These are phyloP conservation scores for Pythium volutum DNA, from an alignment of 352 stramenopile species.

Conservation along the genomic window DNA sequence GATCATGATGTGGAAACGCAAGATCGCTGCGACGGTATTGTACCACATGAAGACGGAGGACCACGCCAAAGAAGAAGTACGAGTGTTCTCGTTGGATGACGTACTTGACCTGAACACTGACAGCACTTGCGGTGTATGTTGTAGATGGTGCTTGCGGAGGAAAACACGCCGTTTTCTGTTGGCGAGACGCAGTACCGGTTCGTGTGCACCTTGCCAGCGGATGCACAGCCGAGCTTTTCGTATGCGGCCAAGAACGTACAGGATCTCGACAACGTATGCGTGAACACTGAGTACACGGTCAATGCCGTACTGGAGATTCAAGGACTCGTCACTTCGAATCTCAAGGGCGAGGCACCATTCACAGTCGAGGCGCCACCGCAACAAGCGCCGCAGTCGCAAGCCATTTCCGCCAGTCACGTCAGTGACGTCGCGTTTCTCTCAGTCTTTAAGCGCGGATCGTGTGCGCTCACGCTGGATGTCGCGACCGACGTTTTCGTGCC, in stretches of 20 bases:
- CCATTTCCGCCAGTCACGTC: not conserved
- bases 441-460: slow-evolving; percentile 3
- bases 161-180: not conserved
- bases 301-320: not conserved
- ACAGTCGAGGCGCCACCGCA: not conserved
- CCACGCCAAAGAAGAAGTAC: slow-evolving; percentile 2
- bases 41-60: not conserved
- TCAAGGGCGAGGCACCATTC: not conserved
- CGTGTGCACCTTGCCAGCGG: not conserved
- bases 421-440: slow-evolving; percentile 1
- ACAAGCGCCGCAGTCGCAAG: not conserved
- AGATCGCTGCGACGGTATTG: not conserved
- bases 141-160: not conserved
- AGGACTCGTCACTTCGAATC: not conserved
- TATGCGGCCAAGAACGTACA: slow-evolving; percentile 2
- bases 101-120: too few species aligned
- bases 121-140: not conserved
- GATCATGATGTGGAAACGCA: slow-evolving; percentile 6
- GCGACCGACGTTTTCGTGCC: not conserved
- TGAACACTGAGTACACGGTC: slow-evolving; percentile 8
- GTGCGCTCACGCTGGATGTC: not conserved
- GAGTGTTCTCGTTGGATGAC: not conserved
- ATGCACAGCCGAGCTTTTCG: slow-evolving; percentile 3
- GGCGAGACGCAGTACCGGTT: slow-evolving; percentile 7
- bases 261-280: not conserved